A percentile compares a stretch with the other conserved stretches of the same genome.
These are phyloP conservation scores for Erysimum cheiranthoides DNA, from an alignment of 345 rosid species.

Conservation along the genomic window DNA sequence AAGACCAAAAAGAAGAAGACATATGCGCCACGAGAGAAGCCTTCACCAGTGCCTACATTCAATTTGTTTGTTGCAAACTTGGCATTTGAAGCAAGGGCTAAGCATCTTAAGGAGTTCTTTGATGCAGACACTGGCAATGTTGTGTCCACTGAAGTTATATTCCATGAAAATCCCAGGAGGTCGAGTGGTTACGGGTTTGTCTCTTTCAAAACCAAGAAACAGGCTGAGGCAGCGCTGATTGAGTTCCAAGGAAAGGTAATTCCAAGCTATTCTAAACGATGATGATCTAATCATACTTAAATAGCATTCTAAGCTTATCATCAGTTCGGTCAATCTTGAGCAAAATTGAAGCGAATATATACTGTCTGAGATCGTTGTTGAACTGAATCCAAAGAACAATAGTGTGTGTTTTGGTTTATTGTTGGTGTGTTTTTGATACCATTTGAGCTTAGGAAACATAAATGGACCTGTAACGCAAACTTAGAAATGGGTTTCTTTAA, in stretches of 20 bases:
- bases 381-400: background rate
- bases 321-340: background rate
- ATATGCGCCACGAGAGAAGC: slow-evolving; percentile 48
- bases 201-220: slow-evolving; percentile 74
- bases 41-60: slow-evolving; percentile 54
- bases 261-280: slow-evolving; percentile 1
- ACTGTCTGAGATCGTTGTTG: background rate
- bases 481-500: slow-evolving; percentile 9
- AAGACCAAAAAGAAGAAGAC: slow-evolving; percentile 61
- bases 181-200: slow-evolving; percentile 87
- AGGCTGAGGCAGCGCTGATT: slow-evolving; percentile 68
- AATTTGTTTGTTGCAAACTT: slow-evolving; percentile 76
- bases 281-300: background rate
- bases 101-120: slow-evolving; percentile 75
- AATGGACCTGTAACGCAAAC: background rate
- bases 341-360: background rate
- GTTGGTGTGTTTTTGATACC: slow-evolving; percentile 24
- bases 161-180: slow-evolving; percentile 74
- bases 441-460: slow-evolving; percentile 5
- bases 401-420: background rate
- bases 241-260: slow-evolving; percentile 74
- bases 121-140: slow-evolving; percentile 55
- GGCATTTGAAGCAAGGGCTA: slow-evolving; percentile 66
- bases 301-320: slow-evolving; percentile 20
- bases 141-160: slow-evolving; percentile 70